Conservation (phyloP, 768 basidiomycete genomes). For the Boletus patriciae region DNA sequence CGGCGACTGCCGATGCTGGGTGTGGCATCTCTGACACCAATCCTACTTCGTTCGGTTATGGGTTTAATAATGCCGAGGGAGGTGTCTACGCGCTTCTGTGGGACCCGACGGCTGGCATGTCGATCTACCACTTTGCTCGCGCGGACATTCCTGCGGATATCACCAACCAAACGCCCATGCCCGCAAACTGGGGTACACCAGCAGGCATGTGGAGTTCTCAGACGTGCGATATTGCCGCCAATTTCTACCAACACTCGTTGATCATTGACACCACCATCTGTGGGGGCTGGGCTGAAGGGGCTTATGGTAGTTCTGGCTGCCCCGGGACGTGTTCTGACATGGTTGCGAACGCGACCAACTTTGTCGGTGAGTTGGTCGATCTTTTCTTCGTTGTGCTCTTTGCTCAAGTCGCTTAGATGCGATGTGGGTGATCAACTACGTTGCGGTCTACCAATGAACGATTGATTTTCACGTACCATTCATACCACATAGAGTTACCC, state of each 20-base stretch:
- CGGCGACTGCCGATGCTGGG: constrained; percentile 42
- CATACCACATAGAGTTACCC: neutral
- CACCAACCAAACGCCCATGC: constrained; percentile 43
- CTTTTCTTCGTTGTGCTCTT: neutral
- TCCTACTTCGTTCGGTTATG: constrained; percentile 41
- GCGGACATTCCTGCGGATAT: constrained; percentile 54
- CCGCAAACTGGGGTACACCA: constrained; percentile 52
- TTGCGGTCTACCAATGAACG: constrained; percentile 49
- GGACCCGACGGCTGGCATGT: constrained; percentile 48
- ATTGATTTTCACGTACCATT: neutral
- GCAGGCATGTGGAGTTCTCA: constrained; percentile 50
- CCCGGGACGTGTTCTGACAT: constrained; percentile 46
- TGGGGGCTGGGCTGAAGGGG: constrained; percentile 29
- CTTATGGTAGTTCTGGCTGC: constrained; percentile 34
- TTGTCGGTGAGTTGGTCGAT: constrained; percentile 36
- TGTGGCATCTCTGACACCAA: constrained; percentile 50
- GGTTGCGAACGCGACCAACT: constrained; percentile 59
- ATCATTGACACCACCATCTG: constrained; percentile 41
- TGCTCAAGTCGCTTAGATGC: constrained; percentile 41
- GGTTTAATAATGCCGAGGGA: constrained; percentile 39
- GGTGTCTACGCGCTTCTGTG: constrained; percentile 61
- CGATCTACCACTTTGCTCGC: constrained; percentile 56
- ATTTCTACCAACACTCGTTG: constrained; percentile 55
- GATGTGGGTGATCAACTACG: constrained; percentile 56
- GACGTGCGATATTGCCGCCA: constrained; percentile 47